A percentile compares a stretch with the other conserved stretches of the same genome.
These are phyloP conservation scores for Aspergillus fischeri DNA, from an alignment of 2,329 filamentous ascomycete species.

Conservation along the genomic window DNA sequence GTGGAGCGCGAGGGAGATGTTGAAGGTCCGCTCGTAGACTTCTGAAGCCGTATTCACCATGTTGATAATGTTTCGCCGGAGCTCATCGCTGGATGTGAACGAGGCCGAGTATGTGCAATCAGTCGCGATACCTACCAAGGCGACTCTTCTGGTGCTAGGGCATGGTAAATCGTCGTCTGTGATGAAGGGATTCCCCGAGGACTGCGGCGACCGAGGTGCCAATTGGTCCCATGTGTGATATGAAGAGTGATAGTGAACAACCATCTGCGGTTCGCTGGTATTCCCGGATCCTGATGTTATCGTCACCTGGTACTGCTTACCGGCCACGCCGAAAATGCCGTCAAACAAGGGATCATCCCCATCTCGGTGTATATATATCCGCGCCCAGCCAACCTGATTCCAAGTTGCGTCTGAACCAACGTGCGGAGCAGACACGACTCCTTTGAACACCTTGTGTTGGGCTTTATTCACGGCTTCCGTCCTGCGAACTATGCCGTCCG, in stretches of 20 bases:
- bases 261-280: neutral
- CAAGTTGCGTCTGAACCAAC: neutral
- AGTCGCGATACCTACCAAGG: constrained; percentile 80
- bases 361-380: constrained; percentile 9
- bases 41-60: constrained; percentile 80
- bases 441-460: constrained; percentile 2
- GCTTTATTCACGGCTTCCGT: neutral
- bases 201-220: neutral
- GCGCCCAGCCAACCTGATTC: constrained; percentile 7
- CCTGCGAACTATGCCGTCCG: neutral
- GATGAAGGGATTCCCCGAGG: no score
- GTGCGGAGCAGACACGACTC: neutral
- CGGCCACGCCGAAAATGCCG: constrained; percentile 5
- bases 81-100: constrained; percentile 58
- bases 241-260: no score
- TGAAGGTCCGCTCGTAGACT: constrained; percentile 83
- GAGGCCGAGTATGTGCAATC: constrained; percentile 78
- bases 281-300: neutral
- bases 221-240: no score
- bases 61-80: constrained; percentile 34
- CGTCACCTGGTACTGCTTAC: constrained; percentile 5
- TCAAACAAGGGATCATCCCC: constrained; percentile 8
- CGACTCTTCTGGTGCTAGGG: constrained; percentile 78
- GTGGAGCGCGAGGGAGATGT: constrained; percentile 81
- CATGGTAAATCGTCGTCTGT: constrained; percentile 43